Conservation (phyloP, 2,329 filamentous ascomycete genomes). For the Macrophomina phaseolina region DNA sequence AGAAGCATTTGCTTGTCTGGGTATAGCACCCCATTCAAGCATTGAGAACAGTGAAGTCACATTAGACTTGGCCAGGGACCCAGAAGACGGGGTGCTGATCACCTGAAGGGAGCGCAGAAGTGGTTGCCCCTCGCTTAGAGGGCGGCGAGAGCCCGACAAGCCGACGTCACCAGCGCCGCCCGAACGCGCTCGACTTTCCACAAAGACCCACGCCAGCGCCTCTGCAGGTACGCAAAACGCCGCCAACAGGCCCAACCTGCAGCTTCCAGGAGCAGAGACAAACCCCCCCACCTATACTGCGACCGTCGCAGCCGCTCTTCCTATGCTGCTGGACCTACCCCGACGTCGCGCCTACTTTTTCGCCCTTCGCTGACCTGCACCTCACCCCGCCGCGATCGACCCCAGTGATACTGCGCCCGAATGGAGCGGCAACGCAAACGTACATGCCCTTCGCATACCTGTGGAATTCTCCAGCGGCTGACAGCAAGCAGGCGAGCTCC, state of each 20-base stretch:
- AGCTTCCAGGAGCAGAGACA: constrained; percentile 1
- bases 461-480: constrained; percentile 30
- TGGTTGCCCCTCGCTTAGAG: constrained; percentile 25
- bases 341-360: constrained; percentile 24
- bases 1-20: no score
- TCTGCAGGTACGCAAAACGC: constrained; percentile 22
- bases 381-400: constrained; percentile 30
- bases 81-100: neutral
- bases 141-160: constrained; percentile 18
- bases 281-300: neutral
- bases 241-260: constrained; percentile 7
- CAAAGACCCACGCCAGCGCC: neutral
- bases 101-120: neutral
- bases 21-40: neutral
- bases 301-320: constrained; percentile 8
- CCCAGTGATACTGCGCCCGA: constrained; percentile 31
- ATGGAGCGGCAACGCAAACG: constrained; percentile 60
- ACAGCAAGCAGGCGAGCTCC: constrained; percentile 75
- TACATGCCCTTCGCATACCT: constrained; percentile 32
- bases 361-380: constrained; percentile 37
- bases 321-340: constrained; percentile 22
- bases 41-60: neutral
- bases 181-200: constrained; percentile 22
- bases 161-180: constrained; percentile 25
- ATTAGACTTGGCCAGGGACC: neutral